Evolutionary conservation across 257 asterid species (phyloP).

Genomic region (Plantago ovata): DNA sequence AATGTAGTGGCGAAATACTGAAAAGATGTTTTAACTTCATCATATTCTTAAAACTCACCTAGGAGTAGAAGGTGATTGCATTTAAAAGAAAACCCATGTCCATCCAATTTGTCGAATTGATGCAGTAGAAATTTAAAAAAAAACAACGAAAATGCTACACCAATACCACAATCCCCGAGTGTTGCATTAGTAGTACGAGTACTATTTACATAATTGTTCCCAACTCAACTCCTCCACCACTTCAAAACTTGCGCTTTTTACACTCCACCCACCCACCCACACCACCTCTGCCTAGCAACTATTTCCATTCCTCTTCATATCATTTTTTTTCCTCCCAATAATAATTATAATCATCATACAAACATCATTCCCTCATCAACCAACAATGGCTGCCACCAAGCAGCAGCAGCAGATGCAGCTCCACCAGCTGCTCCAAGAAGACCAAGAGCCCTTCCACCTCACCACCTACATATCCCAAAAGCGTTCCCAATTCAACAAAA

Average conservation of each 20-base stretch:
- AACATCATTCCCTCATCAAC: neutral
- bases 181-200: too few relatives aligned
- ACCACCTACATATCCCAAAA: conserved; percentile 45
- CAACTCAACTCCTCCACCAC: conserved; percentile 29
- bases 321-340: neutral
- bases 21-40: too few relatives aligned
- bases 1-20: too few relatives aligned
- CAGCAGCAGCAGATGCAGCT: conserved; percentile 47
- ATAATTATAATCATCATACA: conserved; percentile 17
- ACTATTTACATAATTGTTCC: conserved; percentile 21
- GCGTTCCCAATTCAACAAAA: conserved; percentile 37
- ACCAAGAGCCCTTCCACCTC: conserved; percentile 79
- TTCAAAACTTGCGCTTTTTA: conserved; percentile 24
- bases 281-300: conserved; percentile 17
- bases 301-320: conserved; percentile 11
- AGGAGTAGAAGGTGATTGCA: too few relatives aligned
- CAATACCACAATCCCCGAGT: too few relatives aligned
- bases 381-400: conserved; percentile 33
- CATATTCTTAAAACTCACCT: too few relatives aligned
- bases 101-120: too few relatives aligned
- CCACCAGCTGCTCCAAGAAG: conserved; percentile 70
- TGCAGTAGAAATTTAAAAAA: too few relatives aligned
- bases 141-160: too few relatives aligned
- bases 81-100: too few relatives aligned
- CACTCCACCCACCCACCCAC: conserved; percentile 10